Conservation (phyloP, 2,329 filamentous ascomycete genomes). For the Sporothrix phasma region DNA sequence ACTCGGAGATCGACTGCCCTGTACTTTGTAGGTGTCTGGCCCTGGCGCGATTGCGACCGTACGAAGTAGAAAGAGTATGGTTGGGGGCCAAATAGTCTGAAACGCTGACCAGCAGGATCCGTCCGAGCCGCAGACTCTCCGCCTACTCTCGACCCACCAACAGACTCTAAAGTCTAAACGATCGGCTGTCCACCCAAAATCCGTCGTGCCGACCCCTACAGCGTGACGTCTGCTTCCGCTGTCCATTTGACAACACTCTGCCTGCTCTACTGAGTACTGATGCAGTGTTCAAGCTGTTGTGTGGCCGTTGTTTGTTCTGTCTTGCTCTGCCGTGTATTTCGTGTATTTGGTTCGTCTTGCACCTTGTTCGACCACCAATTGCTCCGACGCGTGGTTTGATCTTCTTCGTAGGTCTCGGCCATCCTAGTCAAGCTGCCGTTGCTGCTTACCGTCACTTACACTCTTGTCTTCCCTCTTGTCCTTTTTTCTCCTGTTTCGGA, state of each 20-base stretch:
- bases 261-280: background rate
- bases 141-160: background rate
- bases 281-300: background rate
- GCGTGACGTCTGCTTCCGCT: background rate
- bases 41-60: background rate
- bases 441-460: no score
- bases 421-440: background rate
- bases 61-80: background rate
- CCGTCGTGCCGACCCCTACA: background rate
- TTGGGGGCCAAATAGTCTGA: background rate
- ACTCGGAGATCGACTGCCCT: constrained; percentile 3
- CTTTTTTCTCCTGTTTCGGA: background rate
- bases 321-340: background rate
- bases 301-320: background rate
- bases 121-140: background rate
- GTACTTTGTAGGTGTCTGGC: background rate
- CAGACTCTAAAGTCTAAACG: no score
- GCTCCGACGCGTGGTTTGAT: background rate
- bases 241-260: no score
- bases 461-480: background rate
- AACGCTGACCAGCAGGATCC: no score
- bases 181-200: background rate
- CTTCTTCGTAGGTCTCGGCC: background rate
- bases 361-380: background rate
- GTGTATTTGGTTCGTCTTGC: background rate